Evolutionary conservation across 2,329 filamentous ascomycete species (phyloP), one percentile per base, ranked within the genome.

Genomic region (Ophiostoma sp.): DNA sequence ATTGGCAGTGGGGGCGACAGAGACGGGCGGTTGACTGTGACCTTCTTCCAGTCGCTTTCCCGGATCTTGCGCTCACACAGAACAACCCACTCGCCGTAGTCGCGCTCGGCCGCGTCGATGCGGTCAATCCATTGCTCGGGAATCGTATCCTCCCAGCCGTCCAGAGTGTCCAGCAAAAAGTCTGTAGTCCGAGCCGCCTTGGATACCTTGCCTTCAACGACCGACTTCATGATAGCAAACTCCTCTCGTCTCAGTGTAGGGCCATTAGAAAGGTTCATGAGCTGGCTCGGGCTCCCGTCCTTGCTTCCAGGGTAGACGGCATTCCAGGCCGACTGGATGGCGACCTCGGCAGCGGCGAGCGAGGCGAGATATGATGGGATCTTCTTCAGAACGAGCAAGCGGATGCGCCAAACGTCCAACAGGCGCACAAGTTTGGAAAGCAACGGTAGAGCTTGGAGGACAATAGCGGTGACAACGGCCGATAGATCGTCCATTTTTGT

Each of bases 111-210:
- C 0, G 83, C 82, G 80, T 98, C 96, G 83, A 98, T 91, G 4
- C 91, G 88, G 78, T 97, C 93, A 72, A 98, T 89, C 96, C 95
- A 99, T 36, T 84, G 81, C 55, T 97, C 92, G 0, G 96, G 96
- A 11, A 99, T 84, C 0, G 92, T 93, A 78, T 99, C 96, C 59
- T 92, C 87, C 72, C 90, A 87, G 1, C 94, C 95, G 81, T 98
- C 96, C 1, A 98, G 85, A 42, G 89, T 87, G 81, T 99, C 95
- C 17, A 99, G 87, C 88, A 98, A 94, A 69, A 87, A 89, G 80
- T 99, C 96, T 75, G 98, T 85, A 52, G 90, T 87, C 66, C 87
- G 87, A 0, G 93, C 95, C 0, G 94, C 87, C 48, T 86, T 86
- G 17, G 88, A 85, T 45, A 98, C 89, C 76, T 92, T 92, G 42